A percentile compares a stretch with the other conserved stretches of the same genome.
Conservation (phyloP, 257 asterid genomes). For the Eustoma russellianum region DNA sequence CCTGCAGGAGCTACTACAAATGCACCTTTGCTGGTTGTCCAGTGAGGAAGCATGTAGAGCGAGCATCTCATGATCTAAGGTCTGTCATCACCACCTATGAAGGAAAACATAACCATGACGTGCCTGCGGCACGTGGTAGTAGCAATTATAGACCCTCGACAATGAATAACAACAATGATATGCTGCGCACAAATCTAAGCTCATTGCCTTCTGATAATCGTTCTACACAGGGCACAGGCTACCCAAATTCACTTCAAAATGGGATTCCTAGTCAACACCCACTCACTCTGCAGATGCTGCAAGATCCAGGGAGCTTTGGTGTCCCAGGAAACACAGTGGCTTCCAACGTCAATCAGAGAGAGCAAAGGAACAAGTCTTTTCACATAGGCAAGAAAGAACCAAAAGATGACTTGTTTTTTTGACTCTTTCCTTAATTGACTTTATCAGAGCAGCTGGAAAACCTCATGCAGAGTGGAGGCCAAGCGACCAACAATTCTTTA, state of each 20-base stretch:
- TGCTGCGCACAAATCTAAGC: conserved; percentile 25
- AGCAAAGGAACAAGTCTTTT: conserved; percentile 23
- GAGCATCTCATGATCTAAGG: conserved; percentile 75
- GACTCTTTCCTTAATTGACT: conserved; percentile 52
- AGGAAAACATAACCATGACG: conserved; percentile 92
- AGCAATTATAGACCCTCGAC: conserved; percentile 42
- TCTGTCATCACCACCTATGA: conserved; percentile 89
- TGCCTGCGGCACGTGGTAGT: conserved; percentile 86
- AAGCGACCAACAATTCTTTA: not conserved
- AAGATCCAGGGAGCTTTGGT: conserved; percentile 29
- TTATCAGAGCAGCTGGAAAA: conserved; percentile 3
- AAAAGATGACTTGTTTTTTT: conserved; percentile 54
- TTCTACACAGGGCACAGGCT: conserved; percentile 27
- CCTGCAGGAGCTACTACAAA: conserved; percentile 85
- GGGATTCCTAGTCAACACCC: conserved; percentile 48
- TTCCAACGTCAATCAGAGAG: conserved; percentile 35
- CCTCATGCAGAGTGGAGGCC: conserved; percentile 2
- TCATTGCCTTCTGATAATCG: conserved; percentile 33
- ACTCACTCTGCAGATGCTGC: conserved; percentile 65
- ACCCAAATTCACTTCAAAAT: conserved; percentile 23
- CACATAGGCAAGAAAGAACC: conserved; percentile 68
- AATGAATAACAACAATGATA: conserved; percentile 19
- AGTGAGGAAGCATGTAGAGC: conserved; percentile 84
- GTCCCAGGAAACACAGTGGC: conserved; percentile 42
- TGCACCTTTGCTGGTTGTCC: conserved; percentile 78